Conservation (phyloP, 2,329 filamentous ascomycete species). For the Phialocephala subalpina region DNA sequence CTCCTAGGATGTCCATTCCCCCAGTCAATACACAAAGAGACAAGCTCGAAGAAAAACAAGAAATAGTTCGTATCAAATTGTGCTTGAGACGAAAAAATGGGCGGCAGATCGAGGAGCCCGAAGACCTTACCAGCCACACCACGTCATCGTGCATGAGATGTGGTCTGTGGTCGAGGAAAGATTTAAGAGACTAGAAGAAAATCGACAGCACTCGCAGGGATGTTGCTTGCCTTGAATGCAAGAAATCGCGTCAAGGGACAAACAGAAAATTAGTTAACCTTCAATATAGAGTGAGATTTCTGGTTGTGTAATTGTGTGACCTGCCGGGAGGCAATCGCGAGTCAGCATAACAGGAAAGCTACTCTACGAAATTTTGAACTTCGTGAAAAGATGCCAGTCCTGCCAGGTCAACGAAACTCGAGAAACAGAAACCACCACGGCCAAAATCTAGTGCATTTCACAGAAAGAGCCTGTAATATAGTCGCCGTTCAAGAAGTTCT, state of each 20-base stretch:
- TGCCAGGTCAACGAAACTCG: neutral
- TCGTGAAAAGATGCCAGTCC: too few species aligned
- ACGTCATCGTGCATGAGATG: slow-evolving; percentile 16
- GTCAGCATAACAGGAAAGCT: too few species aligned
- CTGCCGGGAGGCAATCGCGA: too few species aligned
- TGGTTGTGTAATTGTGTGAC: too few species aligned
- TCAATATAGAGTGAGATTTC: too few species aligned
- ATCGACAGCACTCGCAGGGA: neutral
- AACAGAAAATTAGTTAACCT: too few species aligned
- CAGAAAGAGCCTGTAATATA: slow-evolving; percentile 4
- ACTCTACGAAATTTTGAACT: too few species aligned
- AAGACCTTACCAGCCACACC: slow-evolving; percentile 3
- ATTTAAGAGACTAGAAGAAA: neutral
- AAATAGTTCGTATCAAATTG: neutral
- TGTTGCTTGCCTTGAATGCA: neutral
- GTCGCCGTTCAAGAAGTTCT: slow-evolving; percentile 11
- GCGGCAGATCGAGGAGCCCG: slow-evolving; percentile 11
- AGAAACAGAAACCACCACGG: neutral
- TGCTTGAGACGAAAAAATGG: slow-evolving; percentile 1
- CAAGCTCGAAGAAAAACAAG: neutral
- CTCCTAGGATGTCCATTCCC: neutral
- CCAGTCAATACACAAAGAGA: neutral
- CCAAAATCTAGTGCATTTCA: slow-evolving; percentile 5
- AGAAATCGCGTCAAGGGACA: too few species aligned
- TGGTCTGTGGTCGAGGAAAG: neutral